Conservation (phyloP, 2,329 filamentous ascomycete genomes). For the Trichoderma sp. region DNA sequence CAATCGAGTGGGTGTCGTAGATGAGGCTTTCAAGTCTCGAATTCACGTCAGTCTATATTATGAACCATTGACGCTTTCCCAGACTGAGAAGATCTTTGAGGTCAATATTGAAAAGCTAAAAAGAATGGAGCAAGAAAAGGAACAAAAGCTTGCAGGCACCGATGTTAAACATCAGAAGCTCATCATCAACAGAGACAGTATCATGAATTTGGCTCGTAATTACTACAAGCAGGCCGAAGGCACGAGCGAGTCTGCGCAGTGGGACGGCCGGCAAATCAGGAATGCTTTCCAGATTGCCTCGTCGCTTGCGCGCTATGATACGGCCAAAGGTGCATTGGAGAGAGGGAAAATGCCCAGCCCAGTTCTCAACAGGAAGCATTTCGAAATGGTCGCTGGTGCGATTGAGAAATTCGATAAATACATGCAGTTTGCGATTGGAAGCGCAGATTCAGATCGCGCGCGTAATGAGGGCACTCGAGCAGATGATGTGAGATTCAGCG, state of each 20-base stretch:
- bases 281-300: background rate
- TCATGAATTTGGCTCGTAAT: background rate
- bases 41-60: slow-evolving; percentile 42
- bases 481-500: background rate
- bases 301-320: background rate
- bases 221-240: background rate
- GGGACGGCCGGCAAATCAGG: background rate
- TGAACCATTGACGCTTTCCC: slow-evolving; percentile 35
- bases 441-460: background rate
- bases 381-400: background rate
- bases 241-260: background rate
- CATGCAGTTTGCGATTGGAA: background rate
- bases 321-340: background rate
- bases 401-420: background rate
- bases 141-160: slow-evolving; percentile 17
- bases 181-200: background rate
- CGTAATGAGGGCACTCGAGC: background rate
- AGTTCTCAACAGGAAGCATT: background rate
- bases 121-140: slow-evolving; percentile 39
- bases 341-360: background rate
- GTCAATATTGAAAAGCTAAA: slow-evolving; percentile 43
- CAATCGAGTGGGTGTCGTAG: slow-evolving; percentile 50
- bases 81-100: slow-evolving; percentile 23
- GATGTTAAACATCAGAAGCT: background rate
- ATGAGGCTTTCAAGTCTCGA: slow-evolving; percentile 53